Evolutionary conservation across 768 basidiomycete species (phyloP).

Genomic region (Suillus plorans): DNA sequence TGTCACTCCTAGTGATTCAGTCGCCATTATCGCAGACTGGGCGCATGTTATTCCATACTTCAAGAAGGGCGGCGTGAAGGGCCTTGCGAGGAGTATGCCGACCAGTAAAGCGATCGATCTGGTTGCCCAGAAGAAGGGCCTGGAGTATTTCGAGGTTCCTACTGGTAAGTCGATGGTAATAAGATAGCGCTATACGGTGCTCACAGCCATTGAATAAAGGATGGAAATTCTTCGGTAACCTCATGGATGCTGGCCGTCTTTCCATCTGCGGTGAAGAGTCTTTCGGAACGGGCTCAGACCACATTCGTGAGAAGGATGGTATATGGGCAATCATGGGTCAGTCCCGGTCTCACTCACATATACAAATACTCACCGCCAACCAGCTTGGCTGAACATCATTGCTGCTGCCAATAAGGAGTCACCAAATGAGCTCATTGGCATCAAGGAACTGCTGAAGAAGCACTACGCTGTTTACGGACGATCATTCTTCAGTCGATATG

Average conservation of each 20-base stretch:
- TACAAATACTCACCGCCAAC: constrained; percentile 6
- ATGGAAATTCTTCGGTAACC: constrained; percentile 99
- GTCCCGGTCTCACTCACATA: constrained; percentile 27
- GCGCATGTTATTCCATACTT: constrained; percentile 91
- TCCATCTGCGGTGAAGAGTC: constrained; percentile 99
- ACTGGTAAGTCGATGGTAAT: constrained; percentile 58
- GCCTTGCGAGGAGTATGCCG: constrained; percentile 96
- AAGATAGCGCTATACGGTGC: background rate
- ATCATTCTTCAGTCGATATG: constrained; percentile 98
- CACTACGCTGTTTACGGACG: constrained; percentile 95
- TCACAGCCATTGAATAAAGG: constrained; percentile 44
- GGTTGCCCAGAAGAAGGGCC: constrained; percentile 89
- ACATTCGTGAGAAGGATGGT: constrained; percentile 99
- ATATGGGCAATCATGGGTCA: constrained; percentile 94
- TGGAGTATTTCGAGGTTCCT: constrained; percentile 95
- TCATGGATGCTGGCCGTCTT: constrained; percentile 97
- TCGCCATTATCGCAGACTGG: constrained; percentile 99
- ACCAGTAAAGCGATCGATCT: constrained; percentile 96
- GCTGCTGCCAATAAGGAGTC: constrained; percentile 82
- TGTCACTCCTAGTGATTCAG: constrained; percentile 96
- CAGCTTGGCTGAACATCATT: constrained; percentile 97
- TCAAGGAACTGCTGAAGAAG: constrained; percentile 85
- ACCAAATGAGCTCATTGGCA: constrained; percentile 75
- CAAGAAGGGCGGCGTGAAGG: constrained; percentile 86
- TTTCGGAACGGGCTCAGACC: constrained; percentile 99